Evolutionary conservation across 192 early-diverging fungal genomes (phyloP), one percentile per base, ranked within the genome.

Genomic region (Linnemannia hyalina): DNA sequence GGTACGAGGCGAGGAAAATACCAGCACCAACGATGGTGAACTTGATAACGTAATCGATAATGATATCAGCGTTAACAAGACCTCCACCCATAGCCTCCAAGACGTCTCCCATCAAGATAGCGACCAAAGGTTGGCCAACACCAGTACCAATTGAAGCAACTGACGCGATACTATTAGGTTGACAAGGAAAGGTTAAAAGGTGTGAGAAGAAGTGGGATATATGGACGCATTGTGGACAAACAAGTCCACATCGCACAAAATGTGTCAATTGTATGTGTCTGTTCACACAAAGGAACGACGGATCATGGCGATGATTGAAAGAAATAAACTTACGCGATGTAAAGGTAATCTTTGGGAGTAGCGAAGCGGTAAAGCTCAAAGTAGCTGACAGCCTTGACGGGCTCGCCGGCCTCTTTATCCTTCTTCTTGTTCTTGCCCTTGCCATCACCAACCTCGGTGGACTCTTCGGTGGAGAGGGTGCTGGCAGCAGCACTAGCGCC

Each of bases 351-450:
- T 6, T 77, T 40, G 0, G 75, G 65, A 44, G 92, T 91, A 0
- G 95, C 92, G 80, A 95, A 97, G 9, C 95, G 92, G 74, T 92
- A 96, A 22, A 97, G 88, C 77, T 91, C 74, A 18, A 92, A 52
- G 42, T 95, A 77, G 15, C 91, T 74, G 6, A 96, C 92, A 6
- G 92, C 90, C 71, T 88, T 68, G 70, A 89, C 89, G 23, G 90
- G 78, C 10, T 63, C 65, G 23, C n/a, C 46, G 16, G 49, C 5
- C 15, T 68, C 42, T 44, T 74, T 74, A n/a, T 40, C 73, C 26
- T 32, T 41, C 38, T 78, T 68, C 2, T 38, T 41, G 65, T 78
- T 74, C 13, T 68, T 73, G 46, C 13, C n/a, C 20, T 42, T 68
- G 13, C 40, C 11, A 40, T 77, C 76, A 6, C 46, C 49, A 26